Base-by-base conservation (phyloP, 805 yeast species). In the Brettanomyces sp. region DNA sequence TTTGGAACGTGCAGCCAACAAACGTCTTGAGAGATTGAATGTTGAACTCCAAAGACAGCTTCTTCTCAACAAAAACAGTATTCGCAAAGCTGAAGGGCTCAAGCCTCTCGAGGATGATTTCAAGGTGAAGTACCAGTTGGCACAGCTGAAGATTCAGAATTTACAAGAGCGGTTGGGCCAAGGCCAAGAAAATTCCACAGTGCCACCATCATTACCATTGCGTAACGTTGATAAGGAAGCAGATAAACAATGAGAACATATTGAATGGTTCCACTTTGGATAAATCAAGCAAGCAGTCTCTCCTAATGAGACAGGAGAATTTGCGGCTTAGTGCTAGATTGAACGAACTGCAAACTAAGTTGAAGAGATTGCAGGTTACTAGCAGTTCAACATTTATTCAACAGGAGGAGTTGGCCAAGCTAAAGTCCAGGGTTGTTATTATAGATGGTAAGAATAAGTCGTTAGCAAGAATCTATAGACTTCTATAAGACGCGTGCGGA, bases 401-500 rank as follows among this genome's bases (percentile, higher is more conserved):
- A 36, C 65, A 62, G 47, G 69, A 64, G 21, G 59, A 66, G 39
- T 42, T 61, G 53, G 69, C 52, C 3, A 76, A 77, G 48, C 57
- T 82, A 41, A 77, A 75, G 50, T 70, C 80, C 18, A 79, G 76
- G 46, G 62, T 84, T 23, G 80, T 80, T 40, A 73, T 81, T 2
- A 62, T 82, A 13, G 70, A 68, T 36, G 58, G 69, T n/a, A 81
- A 78, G 54, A 80, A 78, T 52, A 55, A 59, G 2, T 82, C 86
- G 30, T 64, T 87, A 30, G n/a, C 59, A 69, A 1, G 70, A 74
- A 36, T 72, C 76, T 30, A 65, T 82, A 21, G 77, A 76, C 36
- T 66, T 83, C 32, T 88, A 85, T 63, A 82, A 80, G 56, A 63
- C 69, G 14, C 74, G 95, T 49, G 79, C 95, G 33, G 90, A 85